Evolutionary conservation across 805 yeast species (phyloP), one percentile per base, ranked within the genome.

Genomic region (Barnettozyma pratensis): DNA sequence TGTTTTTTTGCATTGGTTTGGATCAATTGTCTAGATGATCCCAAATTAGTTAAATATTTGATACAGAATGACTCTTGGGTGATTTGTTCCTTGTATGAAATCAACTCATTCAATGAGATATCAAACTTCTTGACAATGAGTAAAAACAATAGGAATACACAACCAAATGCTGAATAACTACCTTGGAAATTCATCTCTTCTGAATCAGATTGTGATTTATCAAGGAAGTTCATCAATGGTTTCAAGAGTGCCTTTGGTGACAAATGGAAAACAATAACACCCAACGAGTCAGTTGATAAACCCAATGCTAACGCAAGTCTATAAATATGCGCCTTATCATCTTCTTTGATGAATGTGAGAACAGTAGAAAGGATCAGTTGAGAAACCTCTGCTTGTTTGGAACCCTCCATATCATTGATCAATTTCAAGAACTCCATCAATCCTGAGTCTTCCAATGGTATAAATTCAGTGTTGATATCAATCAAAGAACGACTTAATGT

Each of bases 181-280:
- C 85, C 94, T 61, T 84, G 89, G 52, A 76, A 78, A 54, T 79
- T 76, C 48, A 72, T 71, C 35, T 79, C 83, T 41, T 76, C 81
- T 5, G 62, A 64, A 44, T 54, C 56, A 34, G 54, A 40, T 54
- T 50, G 73, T 64, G 73, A 66, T 4, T 59, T 56, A 57, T 85
- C 90, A 14, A 85, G 59, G 50, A 75, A 78, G 11, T 67, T 73
- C 46, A 83, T 63, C 47, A 82, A 55, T 34, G 80, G 75, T 42
- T 59, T 56, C 46, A 78, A 44, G 42, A 79, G 48, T 4, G 62
- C 64, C 30, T 60, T 52, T 39, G 87, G 81, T 6, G 78, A 62
- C 1, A 70, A 50, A 53, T 72, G 70, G 55, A 78, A 61, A 53
- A 77, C 59, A 58, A 80, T 58, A 52, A 67, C 51, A 66, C 71